These are phyloP conservation scores for Trametes cinnabarina DNA, from an alignment of 768 basidiomycete genomes.

Conservation along the genomic window DNA sequence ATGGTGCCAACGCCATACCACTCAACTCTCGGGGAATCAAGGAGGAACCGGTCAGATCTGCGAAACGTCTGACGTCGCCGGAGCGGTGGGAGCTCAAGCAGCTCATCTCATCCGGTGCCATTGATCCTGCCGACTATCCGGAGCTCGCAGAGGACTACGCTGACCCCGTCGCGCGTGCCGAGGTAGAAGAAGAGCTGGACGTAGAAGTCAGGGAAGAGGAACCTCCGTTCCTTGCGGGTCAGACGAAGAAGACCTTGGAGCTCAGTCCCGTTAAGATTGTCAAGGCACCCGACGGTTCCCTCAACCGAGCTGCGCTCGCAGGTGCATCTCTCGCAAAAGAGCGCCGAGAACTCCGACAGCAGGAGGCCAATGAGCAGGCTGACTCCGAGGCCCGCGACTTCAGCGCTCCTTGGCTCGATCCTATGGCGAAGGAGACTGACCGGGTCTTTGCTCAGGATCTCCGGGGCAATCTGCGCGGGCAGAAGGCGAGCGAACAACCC, in stretches of 20 bases:
- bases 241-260: slow-evolving; percentile 93
- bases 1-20: slow-evolving; percentile 86
- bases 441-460: slow-evolving; percentile 92
- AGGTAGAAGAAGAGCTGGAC: slow-evolving; percentile 95
- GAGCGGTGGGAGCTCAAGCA: slow-evolving; percentile 99
- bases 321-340: slow-evolving; percentile 95
- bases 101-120: slow-evolving; percentile 91
- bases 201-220: slow-evolving; percentile 97
- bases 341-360: slow-evolving; percentile 88
- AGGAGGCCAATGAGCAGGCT: slow-evolving; percentile 91
- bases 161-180: slow-evolving; percentile 73
- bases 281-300: slow-evolving; percentile 95
- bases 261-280: slow-evolving; percentile 97
- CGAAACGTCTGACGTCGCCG: slow-evolving; percentile 89
- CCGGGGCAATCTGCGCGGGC: slow-evolving; percentile 75
- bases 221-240: slow-evolving; percentile 92
- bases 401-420: slow-evolving; percentile 95
- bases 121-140: slow-evolving; percentile 91
- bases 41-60: slow-evolving; percentile 62
- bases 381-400: slow-evolving; percentile 95
- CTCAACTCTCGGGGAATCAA: slow-evolving; percentile 49
- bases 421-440: slow-evolving; percentile 88
- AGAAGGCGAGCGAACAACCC: slow-evolving; percentile 78
- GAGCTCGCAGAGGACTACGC: slow-evolving; percentile 85
- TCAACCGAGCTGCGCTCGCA: slow-evolving; percentile 93